Percentiles rank a stretch among this genome's conserved stretches.
These are phyloP conservation scores for Dryas drummondii DNA, from an alignment of 306 rosid species.

Conservation along the genomic window DNA sequence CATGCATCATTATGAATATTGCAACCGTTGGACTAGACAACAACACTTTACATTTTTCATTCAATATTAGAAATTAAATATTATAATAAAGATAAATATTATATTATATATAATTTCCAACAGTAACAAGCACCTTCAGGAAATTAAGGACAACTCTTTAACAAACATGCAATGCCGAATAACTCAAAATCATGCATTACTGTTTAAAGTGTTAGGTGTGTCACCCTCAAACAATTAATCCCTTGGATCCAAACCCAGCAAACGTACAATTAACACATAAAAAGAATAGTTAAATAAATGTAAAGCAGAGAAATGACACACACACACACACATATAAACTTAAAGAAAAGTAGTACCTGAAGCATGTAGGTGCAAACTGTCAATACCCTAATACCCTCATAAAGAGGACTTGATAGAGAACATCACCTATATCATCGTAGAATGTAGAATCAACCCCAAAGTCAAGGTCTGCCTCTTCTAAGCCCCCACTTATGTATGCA, in stretches of 20 bases:
- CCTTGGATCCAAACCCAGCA: constrained; percentile 7
- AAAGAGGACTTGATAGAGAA: constrained; percentile 12
- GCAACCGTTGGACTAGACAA: too few species aligned
- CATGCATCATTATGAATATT: too few species aligned
- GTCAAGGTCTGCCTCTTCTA: constrained; percentile 31
- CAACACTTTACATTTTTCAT: too few species aligned
- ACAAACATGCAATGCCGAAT: constrained; percentile 40
- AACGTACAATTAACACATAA: background rate
- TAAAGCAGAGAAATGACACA: background rate
- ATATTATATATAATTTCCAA: too few species aligned
- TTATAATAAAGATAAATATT: too few species aligned
- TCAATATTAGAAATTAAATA: too few species aligned
- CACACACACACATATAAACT: too few species aligned
- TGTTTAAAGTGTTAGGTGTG: constrained; percentile 43
- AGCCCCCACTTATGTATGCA: background rate
- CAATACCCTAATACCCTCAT: constrained; percentile 19
- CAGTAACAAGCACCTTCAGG: constrained; percentile 10
- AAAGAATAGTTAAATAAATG: background rate
- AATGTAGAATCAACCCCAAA: constrained; percentile 13
- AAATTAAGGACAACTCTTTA: constrained; percentile 32
- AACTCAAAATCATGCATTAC: constrained; percentile 37
- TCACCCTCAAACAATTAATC: constrained; percentile 14
- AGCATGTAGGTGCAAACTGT: constrained; percentile 36
- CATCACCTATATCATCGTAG: background rate
- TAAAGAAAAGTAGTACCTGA: constrained; percentile 21